Evolutionary conservation across 345 rosid species (phyloP), one percentile per base, ranked within the genome.

Genomic region (Mercurialis annua): DNA sequence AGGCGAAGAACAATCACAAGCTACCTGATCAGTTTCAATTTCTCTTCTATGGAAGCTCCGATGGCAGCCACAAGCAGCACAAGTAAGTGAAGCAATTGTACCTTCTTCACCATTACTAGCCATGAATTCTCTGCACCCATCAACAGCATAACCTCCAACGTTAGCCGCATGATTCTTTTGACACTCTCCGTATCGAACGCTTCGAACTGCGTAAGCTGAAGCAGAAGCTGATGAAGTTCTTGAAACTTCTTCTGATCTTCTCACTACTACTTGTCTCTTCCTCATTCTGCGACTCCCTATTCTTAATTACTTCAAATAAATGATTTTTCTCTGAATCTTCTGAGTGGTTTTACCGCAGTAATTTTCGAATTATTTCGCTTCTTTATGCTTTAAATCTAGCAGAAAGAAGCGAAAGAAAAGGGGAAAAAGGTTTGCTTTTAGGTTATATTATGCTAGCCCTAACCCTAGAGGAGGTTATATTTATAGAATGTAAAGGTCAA

Each of bases 91-190:
- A 52, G 42, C 68, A 20, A 29, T n/a, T 24, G 79, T 66, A 9
- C 71, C 71, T 66, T 76, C 75, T 33, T 71, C 79, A 1, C 87
- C 85, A 50, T 77, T 83, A 27, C 83, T 85, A 27, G 96, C 89
- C 87, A 87, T 84, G 82, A 87, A 89, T 77, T 89, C 96, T 29
- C 92, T 83, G 81, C 96, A 89, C 1, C 96, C 96, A 6, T 89
- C 96, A 5, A 89, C 87, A 8, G 90, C 92, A 53, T 81, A 81
- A 15, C 92, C 92, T 1, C 92, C 96, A 16, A 85, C 81, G 4
- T 75, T 75, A 21, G 88, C 92, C 1, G 92, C 96, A 48, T 87
- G 90, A 55, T 89, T 89, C 86, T 84, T 89, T 59, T 87, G 92
- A 49, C 96, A 87, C 86, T 89, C 96, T 31, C 71, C 81, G 63